Percentiles rank a stretch among this genome's conserved stretches.
phyloP scores from a whole-genome alignment of 345 rosid genomes.

The Pseudoturritis turrita region DNA sequence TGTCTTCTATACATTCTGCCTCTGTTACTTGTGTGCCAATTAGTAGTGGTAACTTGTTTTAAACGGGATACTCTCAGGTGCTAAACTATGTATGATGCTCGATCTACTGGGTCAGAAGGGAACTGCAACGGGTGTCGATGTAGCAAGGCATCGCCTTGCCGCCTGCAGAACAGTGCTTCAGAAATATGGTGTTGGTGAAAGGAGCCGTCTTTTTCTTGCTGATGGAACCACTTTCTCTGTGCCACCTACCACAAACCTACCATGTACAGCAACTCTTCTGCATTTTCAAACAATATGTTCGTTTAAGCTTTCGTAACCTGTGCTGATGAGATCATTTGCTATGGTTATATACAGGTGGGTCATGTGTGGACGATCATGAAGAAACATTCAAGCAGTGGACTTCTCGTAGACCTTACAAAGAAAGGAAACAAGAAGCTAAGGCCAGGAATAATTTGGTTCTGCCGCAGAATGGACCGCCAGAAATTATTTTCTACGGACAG shows the following conservation, averaged over 20 bases:
- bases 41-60: background rate
- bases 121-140: slow-evolving; percentile 87
- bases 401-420: slow-evolving; percentile 79
- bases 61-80: slow-evolving; percentile 52
- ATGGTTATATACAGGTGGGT: slow-evolving; percentile 51
- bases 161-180: slow-evolving; percentile 87
- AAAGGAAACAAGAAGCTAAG: slow-evolving; percentile 66
- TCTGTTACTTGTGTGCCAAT: background rate
- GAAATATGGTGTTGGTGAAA: slow-evolving; percentile 67
- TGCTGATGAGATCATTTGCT: slow-evolving; percentile 7
- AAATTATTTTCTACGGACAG: slow-evolving; percentile 68
- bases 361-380: slow-evolving; percentile 34
- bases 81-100: slow-evolving; percentile 85
- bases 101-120: slow-evolving; percentile 75
- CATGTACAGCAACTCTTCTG: slow-evolving; percentile 1
- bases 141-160: slow-evolving; percentile 81
- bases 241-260: slow-evolving; percentile 38
- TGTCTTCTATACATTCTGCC: background rate
- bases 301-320: slow-evolving; percentile 19
- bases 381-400: slow-evolving; percentile 66
- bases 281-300: slow-evolving; percentile 23
- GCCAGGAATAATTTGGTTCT: slow-evolving; percentile 33
- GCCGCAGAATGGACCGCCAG: slow-evolving; percentile 46
- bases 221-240: slow-evolving; percentile 77
- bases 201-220: slow-evolving; percentile 77